Evolutionary conservation across 2,329 filamentous ascomycete genomes (phyloP), one percentile per base, ranked within the genome.

Genomic region (Elsinoe perseae): DNA sequence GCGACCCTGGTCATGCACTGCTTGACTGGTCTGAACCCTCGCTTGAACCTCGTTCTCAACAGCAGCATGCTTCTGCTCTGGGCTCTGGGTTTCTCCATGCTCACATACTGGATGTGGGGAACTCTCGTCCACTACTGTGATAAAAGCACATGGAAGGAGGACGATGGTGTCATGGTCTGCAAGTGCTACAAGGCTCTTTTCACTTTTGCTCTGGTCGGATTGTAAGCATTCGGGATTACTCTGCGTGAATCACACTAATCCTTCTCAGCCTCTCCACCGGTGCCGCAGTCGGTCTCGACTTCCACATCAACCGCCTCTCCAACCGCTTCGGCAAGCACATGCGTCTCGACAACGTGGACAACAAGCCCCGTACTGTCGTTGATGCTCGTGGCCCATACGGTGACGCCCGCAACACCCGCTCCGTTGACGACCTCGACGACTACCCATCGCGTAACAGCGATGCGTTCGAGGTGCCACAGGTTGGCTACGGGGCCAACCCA

Each of bases 101-200:
- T 83, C 7, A 70, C 72, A 30, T 81, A 76, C 74, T 80, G 76
- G 71, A 74, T 77, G 63, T 73, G 73, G 38, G 69, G 72, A 50
- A 82, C 80, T 0, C 68, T 84, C 55, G 65, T 70, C 6, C 75
- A 79, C 57, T 70, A 73, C 58, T 83, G 80, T 69, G 74, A 70
- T 43, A 62, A 67, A 2, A 63, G 68, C 18, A 74, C 75, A 64
- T 83, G 80, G 80, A 73, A 74, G n/a, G 75, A 75, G 30, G 71
- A 75, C 1, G 72, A 74, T 2, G 81, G 80, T 2, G 74, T 82
- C 56, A 74, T 75, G 66, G 73, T 83, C 46, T 83, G 80, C 64
- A 68, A 77, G 54, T 70, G 75, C 57, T 84, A 82, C 73, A 83
- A 83, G 67, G 75, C 77, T 9, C 68, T 83, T n/a, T 83, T 81